phyloP scores from a whole-genome alignment of 2,329 filamentous ascomycete genomes.

The Ceratocystis diversiconidia region DNA sequence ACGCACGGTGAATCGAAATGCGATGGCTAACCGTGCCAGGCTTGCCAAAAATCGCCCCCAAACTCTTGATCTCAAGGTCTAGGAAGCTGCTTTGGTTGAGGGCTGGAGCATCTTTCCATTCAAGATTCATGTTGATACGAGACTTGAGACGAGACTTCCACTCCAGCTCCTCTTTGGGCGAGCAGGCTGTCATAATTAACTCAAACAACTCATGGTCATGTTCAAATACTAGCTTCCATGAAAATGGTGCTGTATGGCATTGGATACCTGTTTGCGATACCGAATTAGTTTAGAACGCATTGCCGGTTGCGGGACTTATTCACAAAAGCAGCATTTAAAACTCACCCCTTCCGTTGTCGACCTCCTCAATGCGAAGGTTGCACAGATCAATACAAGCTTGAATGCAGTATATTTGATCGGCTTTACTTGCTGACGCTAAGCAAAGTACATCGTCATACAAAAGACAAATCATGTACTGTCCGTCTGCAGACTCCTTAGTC shows the following conservation, averaged over 20 bases:
- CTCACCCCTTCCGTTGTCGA: slow-evolving; percentile 61
- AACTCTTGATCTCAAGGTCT: slow-evolving; percentile 53
- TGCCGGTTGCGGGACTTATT: not conserved
- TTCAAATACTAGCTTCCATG: slow-evolving; percentile 86
- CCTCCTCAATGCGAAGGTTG: slow-evolving; percentile 52
- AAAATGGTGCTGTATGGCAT: slow-evolving; percentile 72
- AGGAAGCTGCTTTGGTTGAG: slow-evolving; percentile 48
- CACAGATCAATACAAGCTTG: slow-evolving; percentile 58
- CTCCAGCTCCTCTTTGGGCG: slow-evolving; percentile 58
- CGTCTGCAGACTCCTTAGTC: slow-evolving; percentile 49
- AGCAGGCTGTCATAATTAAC: slow-evolving; percentile 75
- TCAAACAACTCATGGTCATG: slow-evolving; percentile 65
- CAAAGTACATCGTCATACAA: slow-evolving; percentile 72
- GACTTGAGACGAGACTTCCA: slow-evolving; percentile 60
- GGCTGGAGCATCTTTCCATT: slow-evolving; percentile 4
- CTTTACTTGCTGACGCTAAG: slow-evolving; percentile 52
- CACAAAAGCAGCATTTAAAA: slow-evolving; percentile 13
- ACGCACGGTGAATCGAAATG: slow-evolving; percentile 66
- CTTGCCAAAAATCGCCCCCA: slow-evolving; percentile 63
- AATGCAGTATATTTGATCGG: slow-evolving; percentile 55
- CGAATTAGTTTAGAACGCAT: slow-evolving; percentile 18
- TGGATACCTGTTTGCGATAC: slow-evolving; percentile 50
- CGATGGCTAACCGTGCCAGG: slow-evolving; percentile 50
- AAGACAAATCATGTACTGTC: slow-evolving; percentile 71
- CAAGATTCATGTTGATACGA: not conserved